These are phyloP conservation scores for Ascosphaera acerosa DNA, from an alignment of 2,329 filamentous ascomycete genomes.

Conservation along the genomic window DNA sequence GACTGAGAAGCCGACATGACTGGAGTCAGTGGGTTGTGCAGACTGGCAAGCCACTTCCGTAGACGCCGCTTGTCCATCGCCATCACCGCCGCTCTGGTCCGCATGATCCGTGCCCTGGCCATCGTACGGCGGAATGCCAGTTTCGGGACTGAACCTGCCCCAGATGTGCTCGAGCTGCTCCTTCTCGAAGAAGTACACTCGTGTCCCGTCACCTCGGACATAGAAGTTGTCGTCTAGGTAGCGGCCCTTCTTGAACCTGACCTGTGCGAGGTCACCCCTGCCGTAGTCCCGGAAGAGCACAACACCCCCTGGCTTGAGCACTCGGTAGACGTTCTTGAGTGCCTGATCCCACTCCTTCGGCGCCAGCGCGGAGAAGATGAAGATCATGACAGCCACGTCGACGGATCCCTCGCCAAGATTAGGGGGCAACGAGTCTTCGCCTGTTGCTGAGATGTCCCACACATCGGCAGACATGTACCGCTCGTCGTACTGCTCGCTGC, in stretches of 20 bases:
- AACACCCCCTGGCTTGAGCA: slow-evolving; percentile 78
- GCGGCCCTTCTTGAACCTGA: slow-evolving; percentile 84
- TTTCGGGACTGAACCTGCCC: slow-evolving; percentile 26
- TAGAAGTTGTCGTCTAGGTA: slow-evolving; percentile 97
- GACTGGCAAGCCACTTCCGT: slow-evolving; percentile 1
- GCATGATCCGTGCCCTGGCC: slow-evolving; percentile 3
- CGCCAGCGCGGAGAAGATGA: slow-evolving; percentile 83
- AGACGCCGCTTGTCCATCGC: slow-evolving; percentile 2
- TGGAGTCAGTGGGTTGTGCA: slow-evolving; percentile 4
- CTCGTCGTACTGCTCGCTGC: slow-evolving; percentile 48
- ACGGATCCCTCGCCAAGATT: slow-evolving; percentile 54
- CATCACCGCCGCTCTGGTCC: slow-evolving; percentile 4
- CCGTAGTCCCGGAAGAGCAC: slow-evolving; percentile 95
- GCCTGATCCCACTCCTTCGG: slow-evolving; percentile 66
- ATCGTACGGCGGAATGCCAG: slow-evolving; percentile 10
- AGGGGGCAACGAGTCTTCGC: slow-evolving; percentile 36
- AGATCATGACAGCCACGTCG: slow-evolving; percentile 82
- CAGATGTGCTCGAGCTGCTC: slow-evolving; percentile 63
- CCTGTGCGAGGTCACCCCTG: slow-evolving; percentile 81
- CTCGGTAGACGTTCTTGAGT: slow-evolving; percentile 51
- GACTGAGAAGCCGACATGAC: slow-evolving; percentile 33
- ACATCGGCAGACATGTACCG: slow-evolving; percentile 64
- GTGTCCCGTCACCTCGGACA: slow-evolving; percentile 76
- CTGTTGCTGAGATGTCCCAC: slow-evolving; percentile 60
- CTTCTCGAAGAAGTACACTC: slow-evolving; percentile 91